Evolutionary conservation across 2,329 filamentous ascomycete genomes (phyloP), one percentile per base, ranked within the genome.

Genomic region (Metarhizium guizhouense): DNA sequence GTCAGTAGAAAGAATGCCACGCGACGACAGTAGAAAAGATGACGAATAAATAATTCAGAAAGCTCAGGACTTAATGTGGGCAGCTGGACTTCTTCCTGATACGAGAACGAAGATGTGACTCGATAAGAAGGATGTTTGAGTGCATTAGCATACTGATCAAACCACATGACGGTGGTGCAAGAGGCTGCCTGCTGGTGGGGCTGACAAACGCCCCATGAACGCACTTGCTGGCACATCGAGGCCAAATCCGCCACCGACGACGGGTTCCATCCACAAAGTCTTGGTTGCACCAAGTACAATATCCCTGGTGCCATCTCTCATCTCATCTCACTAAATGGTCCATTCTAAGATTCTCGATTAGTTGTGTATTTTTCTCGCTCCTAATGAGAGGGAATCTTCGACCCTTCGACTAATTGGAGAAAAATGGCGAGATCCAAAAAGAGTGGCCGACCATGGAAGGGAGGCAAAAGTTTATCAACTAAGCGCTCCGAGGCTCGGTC

Each of bases 381-480:
- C 14, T 14, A 11, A n/a, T 51, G 8, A 20, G 3, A n/a, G 13
- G 11, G 5, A 30, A 18, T 20, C 4, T 16, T 16, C 14, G 13
- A 40, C 13, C 20, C 32, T 10, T 8, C n/a, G n/a, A 14, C 7
- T 18, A 38, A 18, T 34, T 7, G 25, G 29, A 32, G 11, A 7
- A 50, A 4, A 6, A 56, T 56, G 55, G 32, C 47, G 6, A 36
- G 55, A 42, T 40, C 40, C n/a, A 56, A 54, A 47, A 51, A 51
- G 36, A 10, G 30, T 4, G 34, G 42, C 14, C 51, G 34, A 20
- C n/a, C 10, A 7, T 16, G 30, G 16, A 54, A 51, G 6, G 25
- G 20, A 14, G 34, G 13, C 10, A 54, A 54, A 16, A 42, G 30
- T 48, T n/a, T 34, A 5, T 14, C 53, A 13, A 8, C 13, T 18